Percentiles rank a stretch among this genome's conserved stretches.
These are phyloP conservation scores for Aspergillus sp. DNA, from an alignment of 2,329 filamentous ascomycete genomes.

Conservation along the genomic window DNA sequence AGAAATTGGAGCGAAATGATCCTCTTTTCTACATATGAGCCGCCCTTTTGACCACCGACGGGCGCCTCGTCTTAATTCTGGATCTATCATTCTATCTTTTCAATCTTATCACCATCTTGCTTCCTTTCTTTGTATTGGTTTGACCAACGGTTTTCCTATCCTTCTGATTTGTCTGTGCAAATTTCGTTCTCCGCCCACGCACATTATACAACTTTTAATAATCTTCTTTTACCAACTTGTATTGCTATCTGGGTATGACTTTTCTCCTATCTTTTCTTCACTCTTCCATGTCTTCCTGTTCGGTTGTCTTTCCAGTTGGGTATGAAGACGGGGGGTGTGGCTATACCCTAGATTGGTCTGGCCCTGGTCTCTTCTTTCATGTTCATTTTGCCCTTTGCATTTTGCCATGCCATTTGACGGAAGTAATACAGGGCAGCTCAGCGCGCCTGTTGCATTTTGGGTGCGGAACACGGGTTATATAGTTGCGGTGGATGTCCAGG, in stretches of 20 bases:
- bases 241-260: conserved; percentile 41
- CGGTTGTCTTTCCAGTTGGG: conserved; percentile 20
- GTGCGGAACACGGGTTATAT: conserved; percentile 14
- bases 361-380: conserved; percentile 22
- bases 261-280: conserved; percentile 20
- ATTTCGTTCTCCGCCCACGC: conserved; percentile 24
- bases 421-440: conserved; percentile 18
- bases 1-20: conserved; percentile 57
- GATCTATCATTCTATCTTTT: conserved; percentile 22
- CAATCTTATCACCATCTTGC: conserved; percentile 17
- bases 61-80: conserved; percentile 16
- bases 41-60: conserved; percentile 16
- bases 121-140: conserved; percentile 27
- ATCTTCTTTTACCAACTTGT: conserved; percentile 34
- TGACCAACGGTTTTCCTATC: conserved; percentile 15
- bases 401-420: conserved; percentile 25
- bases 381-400: conserved; percentile 21
- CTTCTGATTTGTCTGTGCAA: conserved; percentile 23
- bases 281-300: conserved; percentile 14
- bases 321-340: conserved; percentile 19
- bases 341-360: conserved; percentile 23
- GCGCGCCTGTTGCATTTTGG: conserved; percentile 15
- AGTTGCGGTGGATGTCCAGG: conserved; percentile 13
- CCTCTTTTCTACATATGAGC: conserved; percentile 10
- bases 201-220: conserved; percentile 28